phyloP scores from a whole-genome alignment of 73 alveolate species.

The Paraurostyla sp. region DNA sequence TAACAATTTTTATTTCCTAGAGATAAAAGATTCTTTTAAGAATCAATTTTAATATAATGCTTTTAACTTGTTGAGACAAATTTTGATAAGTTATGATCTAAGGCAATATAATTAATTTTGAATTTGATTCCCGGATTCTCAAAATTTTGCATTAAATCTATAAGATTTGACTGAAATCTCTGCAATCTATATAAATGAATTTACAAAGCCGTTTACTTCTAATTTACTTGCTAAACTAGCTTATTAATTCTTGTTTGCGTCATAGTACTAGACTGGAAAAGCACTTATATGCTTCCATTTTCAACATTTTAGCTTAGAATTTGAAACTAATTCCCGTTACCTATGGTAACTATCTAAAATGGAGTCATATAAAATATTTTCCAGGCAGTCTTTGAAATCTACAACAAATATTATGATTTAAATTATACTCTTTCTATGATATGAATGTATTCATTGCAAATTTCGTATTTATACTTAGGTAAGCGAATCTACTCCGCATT shows the following conservation, averaged over 20 bases:
- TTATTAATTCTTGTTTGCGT: background rate
- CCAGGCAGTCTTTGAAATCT: background rate
- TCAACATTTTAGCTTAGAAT: background rate
- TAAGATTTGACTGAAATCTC: background rate
- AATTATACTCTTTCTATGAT: too few species aligned
- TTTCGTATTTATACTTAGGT: too few species aligned
- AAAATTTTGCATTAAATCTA: background rate
- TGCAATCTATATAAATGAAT: background rate
- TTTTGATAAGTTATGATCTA: background rate
- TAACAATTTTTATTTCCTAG: slow-evolving; percentile 13
- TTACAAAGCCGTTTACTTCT: background rate
- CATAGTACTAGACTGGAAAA: background rate
- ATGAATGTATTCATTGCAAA: too few species aligned
- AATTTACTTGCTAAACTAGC: background rate
- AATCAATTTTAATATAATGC: background rate
- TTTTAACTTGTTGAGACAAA: background rate
- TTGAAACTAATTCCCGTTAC: background rate
- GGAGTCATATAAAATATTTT: slow-evolving; percentile 1
- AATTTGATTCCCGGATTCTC: background rate
- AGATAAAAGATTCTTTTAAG: background rate
- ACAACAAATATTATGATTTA: too few species aligned
- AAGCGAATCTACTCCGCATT: too few species aligned
- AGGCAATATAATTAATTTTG: background rate
- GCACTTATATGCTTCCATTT: background rate
- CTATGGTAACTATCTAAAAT: slow-evolving; percentile 5